Base-by-base conservation (phyloP, 1,139 yeast genomes). In the Candida gigantensis region DNA sequence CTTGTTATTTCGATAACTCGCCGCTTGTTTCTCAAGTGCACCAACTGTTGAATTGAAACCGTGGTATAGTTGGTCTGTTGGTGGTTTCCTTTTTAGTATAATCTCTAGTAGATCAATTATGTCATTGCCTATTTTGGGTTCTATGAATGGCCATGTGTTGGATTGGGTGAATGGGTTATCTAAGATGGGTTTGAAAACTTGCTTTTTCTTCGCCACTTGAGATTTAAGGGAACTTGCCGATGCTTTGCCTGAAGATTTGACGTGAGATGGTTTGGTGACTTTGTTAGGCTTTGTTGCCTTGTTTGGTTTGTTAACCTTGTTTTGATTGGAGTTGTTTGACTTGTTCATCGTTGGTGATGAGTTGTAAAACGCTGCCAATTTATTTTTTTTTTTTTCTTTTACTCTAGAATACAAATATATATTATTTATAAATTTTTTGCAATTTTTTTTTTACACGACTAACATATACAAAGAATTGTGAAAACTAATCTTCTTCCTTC, bases 21-120 rank as follows among this genome's bases (percentile, higher is more conserved):
- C 40, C 45, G 80, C 77, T 50, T 78, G 81, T 2, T 44, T 37
- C 50, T 81, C 86, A 19, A 81, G 55, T 3, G 60, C 58, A 39
- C 60, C 52, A 36, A 77, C 79, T 0, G 79, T 72, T 2, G 75
- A 60, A 53, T 81, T 81, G 58, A 79, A 81, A 2, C 86, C 86
- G 3, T 65, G 32, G 0, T 72, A 61, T 2, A 74, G 37, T 26
- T 58, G n/a, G n/a, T n/a, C n/a, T n/a, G n/a, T n/a, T n/a, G n/a
- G 45, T 0, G 51, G 40, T 44, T 43, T n/a, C 41, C 18, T 24
- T 1, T 62, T 43, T 8, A 79, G 55, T 2, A 70, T 42, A 2
- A 65, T 52, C 10, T 60, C 51, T 10, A 80, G 53, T 12, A 67
- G 56, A 15, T 74, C 75, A 8, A 72, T 34, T 3, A 79, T 56